Conservation (phyloP, 257 asterid genomes). For the Solanum okadae region DNA sequence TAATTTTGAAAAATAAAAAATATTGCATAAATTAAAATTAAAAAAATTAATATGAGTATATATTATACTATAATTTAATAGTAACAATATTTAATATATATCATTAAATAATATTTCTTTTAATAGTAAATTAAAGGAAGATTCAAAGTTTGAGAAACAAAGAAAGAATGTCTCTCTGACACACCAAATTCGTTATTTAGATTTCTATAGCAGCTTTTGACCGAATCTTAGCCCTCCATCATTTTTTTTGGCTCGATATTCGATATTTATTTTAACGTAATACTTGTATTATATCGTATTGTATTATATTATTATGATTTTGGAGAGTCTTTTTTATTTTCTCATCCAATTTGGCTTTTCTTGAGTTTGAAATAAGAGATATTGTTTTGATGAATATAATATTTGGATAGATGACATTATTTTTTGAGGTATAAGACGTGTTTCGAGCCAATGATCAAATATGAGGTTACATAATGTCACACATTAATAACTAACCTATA, state of each 20-base stretch:
- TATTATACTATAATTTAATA: neutral
- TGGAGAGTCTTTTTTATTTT: too few species aligned
- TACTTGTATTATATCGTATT: too few species aligned
- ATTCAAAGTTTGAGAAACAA: neutral
- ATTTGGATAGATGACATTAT: too few species aligned
- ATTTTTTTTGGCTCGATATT: neutral
- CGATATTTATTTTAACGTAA: neutral
- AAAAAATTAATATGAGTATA: neutral
- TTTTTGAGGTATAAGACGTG: too few species aligned
- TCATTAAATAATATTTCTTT: too few species aligned
- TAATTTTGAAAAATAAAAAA: neutral
- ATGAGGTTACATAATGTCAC: neutral
- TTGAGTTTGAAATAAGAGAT: neutral
- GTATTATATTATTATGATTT: too few species aligned
- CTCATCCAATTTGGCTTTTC: neutral
- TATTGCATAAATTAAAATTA: neutral
- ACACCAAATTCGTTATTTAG: slow-evolving; percentile 8
- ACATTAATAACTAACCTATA: neutral
- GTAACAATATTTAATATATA: neutral
- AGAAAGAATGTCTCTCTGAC: slow-evolving; percentile 37
- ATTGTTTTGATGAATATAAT: too few species aligned
- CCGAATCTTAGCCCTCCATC: slow-evolving; percentile 51
- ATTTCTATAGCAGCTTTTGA: slow-evolving; percentile 53
- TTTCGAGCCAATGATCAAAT: too few species aligned
- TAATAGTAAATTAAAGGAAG: neutral